These are phyloP conservation scores for Panaeolus cyanescens DNA, from an alignment of 768 basidiomycete genomes.

Conservation along the genomic window DNA sequence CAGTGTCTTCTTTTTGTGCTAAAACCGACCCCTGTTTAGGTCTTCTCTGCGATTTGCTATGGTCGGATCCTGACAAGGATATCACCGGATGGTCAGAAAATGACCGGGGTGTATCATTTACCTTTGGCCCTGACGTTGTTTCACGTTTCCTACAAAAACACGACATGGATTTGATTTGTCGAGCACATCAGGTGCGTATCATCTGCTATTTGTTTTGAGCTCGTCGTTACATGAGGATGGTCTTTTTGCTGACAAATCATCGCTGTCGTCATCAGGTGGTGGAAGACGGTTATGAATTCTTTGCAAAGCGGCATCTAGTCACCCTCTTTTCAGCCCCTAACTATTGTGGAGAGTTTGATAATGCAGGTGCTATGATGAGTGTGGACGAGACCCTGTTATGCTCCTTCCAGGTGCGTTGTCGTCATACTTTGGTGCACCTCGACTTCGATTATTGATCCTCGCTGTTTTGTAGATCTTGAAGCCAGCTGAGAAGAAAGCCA, in stretches of 20 bases:
- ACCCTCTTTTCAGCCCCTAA: conserved; percentile 97
- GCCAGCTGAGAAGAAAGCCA: conserved; percentile 98
- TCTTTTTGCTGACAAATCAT: conserved; percentile 7
- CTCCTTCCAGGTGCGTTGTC: conserved; percentile 84
- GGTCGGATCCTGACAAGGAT: conserved; percentile 99
- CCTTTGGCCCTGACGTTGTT: conserved; percentile 97
- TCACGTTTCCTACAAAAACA: conserved; percentile 98
- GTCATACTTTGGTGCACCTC: background rate
- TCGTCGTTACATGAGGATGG: background rate
- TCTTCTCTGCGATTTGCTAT: conserved; percentile 92
- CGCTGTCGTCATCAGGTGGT: conserved; percentile 66
- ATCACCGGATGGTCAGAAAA: conserved; percentile 99
- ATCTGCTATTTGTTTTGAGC: conserved; percentile 3
- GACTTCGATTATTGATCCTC: background rate
- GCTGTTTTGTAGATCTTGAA: conserved; percentile 78
- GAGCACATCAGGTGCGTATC: conserved; percentile 88
- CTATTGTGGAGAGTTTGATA: conserved; percentile 97
- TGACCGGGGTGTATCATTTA: conserved; percentile 98
- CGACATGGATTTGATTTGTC: conserved; percentile 98
- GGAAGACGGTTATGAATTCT: conserved; percentile 99
- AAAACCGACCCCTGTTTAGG: conserved; percentile 47
- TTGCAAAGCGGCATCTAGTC: conserved; percentile 95
- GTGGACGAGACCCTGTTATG: conserved; percentile 97
- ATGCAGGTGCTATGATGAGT: conserved; percentile 99
- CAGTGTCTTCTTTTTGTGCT: conserved; percentile 8